These are phyloP conservation scores for Styphnolobium japonicum DNA, from an alignment of 306 rosid genomes.

Conservation along the genomic window DNA sequence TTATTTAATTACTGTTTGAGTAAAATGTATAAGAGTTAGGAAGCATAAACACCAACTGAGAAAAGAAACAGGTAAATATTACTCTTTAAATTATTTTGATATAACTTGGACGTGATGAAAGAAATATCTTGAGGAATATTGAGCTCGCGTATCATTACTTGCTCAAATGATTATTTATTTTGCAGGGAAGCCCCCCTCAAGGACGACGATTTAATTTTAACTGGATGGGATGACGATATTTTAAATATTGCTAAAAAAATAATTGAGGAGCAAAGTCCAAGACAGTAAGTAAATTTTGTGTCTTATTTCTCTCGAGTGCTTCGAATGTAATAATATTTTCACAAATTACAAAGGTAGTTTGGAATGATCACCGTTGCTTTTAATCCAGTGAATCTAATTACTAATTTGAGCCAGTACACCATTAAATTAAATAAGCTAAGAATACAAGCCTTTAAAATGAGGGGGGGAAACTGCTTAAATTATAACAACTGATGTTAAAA, in stretches of 20 bases:
- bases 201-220: slow-evolving; percentile 55
- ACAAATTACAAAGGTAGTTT: no score
- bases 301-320: background rate
- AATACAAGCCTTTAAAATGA: no score
- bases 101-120: background rate
- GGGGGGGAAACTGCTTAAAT: no score
- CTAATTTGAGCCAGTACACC: no score
- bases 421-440: no score
- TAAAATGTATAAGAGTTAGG: background rate
- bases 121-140: background rate
- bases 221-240: slow-evolving; percentile 87
- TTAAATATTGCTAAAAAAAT: slow-evolving; percentile 60
- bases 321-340: background rate
- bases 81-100: background rate
- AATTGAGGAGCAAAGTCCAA: slow-evolving; percentile 74
- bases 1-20: background rate
- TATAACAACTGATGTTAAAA: no score
- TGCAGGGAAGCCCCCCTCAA: slow-evolving; percentile 54
- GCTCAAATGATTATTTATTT: background rate
- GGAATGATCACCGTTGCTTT: no score
- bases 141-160: background rate
- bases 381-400: no score
- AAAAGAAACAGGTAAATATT: no score
- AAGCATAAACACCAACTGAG: no score
- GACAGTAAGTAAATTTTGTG: slow-evolving; percentile 49